Evolutionary conservation across 2,329 filamentous ascomycete species (phyloP).

Genomic region (Penicillium nordicum): DNA sequence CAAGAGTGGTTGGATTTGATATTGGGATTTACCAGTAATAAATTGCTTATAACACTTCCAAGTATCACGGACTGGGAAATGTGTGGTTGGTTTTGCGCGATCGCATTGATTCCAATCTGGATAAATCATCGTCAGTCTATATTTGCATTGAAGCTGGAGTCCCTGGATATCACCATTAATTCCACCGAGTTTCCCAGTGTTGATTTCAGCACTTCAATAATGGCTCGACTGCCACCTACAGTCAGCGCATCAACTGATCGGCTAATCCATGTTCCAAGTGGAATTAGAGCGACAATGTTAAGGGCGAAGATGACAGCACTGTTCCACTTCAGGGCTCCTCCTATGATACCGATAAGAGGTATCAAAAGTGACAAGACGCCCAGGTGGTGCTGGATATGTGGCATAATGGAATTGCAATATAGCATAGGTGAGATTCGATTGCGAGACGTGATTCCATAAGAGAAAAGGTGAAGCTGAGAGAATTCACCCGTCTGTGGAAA

Average conservation of each 20-base stretch:
- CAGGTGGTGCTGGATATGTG: neutral
- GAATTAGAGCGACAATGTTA: slow-evolving; percentile 84
- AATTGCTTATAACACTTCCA: slow-evolving; percentile 78
- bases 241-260: slow-evolving; percentile 82
- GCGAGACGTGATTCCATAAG: neutral
- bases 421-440: neutral
- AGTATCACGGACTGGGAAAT: slow-evolving; percentile 85
- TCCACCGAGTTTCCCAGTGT: slow-evolving; percentile 83
- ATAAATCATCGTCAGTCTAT: neutral
- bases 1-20: neutral
- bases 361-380: slow-evolving; percentile 69
- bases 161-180: slow-evolving; percentile 61
- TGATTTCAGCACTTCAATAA: slow-evolving; percentile 79
- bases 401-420: neutral
- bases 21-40: slow-evolving; percentile 60
- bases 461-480: neutral
- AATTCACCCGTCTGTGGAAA: neutral
- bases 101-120: slow-evolving; percentile 58
- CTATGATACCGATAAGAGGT: slow-evolving; percentile 67
- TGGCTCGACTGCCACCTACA: slow-evolving; percentile 58
- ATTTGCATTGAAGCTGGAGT: neutral
- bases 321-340: slow-evolving; percentile 59
- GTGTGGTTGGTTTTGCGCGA: slow-evolving; percentile 64
- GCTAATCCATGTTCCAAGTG: slow-evolving; percentile 71
- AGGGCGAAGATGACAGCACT: slow-evolving; percentile 66